Evolutionary conservation across 176 grass and related monocot species (phyloP), one percentile per base, ranked within the genome.

Genomic region (Alloteropsis semialata): DNA sequence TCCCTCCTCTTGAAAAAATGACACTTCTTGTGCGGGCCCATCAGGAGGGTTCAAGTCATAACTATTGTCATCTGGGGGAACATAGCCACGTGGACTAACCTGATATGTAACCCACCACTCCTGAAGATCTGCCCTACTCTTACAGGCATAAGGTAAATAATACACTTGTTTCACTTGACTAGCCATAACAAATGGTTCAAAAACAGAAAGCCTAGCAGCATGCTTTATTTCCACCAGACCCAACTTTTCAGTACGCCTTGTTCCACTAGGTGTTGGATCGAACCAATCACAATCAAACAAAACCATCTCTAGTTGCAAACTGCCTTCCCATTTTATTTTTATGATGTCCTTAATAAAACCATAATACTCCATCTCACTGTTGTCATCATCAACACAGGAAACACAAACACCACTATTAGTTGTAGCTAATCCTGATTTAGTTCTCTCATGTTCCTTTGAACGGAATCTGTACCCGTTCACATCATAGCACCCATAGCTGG

Each of bases 1-100:
- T 14, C 79, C 65, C 15, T 81, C 79, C 38, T n/a, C n/a, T n/a
- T 81, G 65, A 32, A 44, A 81, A 28, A 71, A 3, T 74, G 19
- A n/a, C 5, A 74, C 9, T 14, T 55, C 71, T 55, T 74, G 3
- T 6, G 1, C 3, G 22, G 29, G 71, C 9, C 4, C 18, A 36
- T 2, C 10, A 36, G 4, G 4, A 54, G 30, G 8, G n/a, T n/a
- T n/a, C n/a, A n/a, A n/a, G 15, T 34, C 10, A 54, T n/a, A 10
- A 74, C 4, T 14, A 14, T 14, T 69, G 12, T 69, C 66, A 44
- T 44, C n/a, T 28, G 1, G 12, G 6, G 5, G 13, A 27, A 69
- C 11, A 69, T 27, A 69, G 39, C 38, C n/a, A 42, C 6, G 39
- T 8, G 62, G 32, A 37, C 7, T 65, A 65, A n/a, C n/a, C n/a